phyloP scores from a whole-genome alignment of 495 filamentous ascomycete species.

The Terfezia boudieri region DNA sequence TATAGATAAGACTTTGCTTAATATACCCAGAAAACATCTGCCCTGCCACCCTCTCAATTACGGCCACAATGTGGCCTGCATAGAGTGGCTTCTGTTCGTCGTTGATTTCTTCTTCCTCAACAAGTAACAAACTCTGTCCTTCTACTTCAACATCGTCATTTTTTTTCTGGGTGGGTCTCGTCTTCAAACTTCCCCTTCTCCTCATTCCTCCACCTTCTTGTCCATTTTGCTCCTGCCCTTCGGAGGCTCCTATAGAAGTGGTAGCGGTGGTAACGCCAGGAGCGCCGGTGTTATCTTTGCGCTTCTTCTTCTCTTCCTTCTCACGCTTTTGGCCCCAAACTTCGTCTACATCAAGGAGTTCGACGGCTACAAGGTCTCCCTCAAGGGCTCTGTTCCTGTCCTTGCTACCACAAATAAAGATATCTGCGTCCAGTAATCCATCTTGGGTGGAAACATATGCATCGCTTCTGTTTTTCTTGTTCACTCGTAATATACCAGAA shows the following conservation, averaged over 20 bases:
- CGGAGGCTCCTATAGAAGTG: constrained; percentile 41
- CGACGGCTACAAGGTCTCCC: constrained; percentile 84
- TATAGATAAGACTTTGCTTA: neutral
- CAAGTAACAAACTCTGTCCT: constrained; percentile 83
- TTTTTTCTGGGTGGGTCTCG: constrained; percentile 97
- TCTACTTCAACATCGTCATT: constrained; percentile 99
- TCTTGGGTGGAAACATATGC: constrained; percentile 90
- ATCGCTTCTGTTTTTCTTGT: constrained; percentile 98
- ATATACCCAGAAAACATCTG: constrained; percentile 89
- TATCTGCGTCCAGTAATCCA: constrained; percentile 73
- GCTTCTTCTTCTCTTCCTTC: constrained; percentile 99
- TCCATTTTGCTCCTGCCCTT: constrained; percentile 35
- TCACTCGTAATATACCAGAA: constrained; percentile 86
- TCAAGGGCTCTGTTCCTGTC: constrained; percentile 90
- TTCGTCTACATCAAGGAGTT: constrained; percentile 92
- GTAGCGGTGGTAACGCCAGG: constrained; percentile 54
- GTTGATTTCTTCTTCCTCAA: constrained; percentile 96
- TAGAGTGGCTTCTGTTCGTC: constrained; percentile 96
- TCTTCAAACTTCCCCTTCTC: constrained; percentile 77
- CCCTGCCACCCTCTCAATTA: constrained; percentile 86
- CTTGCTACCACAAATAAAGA: constrained; percentile 98
- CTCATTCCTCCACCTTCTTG: constrained; percentile 55
- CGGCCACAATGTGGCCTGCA: constrained; percentile 88
- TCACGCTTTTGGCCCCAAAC: constrained; percentile 97
- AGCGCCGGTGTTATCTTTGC: constrained; percentile 91